Evolutionary conservation across 2,329 filamentous ascomycete species (phyloP).

Genomic region (Fonsecaea multimorphosa): DNA sequence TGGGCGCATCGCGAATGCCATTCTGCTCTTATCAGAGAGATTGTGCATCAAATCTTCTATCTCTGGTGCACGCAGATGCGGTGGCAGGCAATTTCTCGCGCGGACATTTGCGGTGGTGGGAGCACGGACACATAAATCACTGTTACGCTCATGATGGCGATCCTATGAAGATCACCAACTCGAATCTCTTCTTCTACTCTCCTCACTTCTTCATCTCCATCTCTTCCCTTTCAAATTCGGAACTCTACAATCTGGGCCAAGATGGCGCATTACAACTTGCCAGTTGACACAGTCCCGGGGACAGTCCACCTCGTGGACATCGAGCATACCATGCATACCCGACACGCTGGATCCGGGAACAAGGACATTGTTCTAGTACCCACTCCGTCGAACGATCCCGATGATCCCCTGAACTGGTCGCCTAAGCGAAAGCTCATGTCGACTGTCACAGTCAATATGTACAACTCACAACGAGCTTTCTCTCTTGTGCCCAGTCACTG

Average conservation of each 20-base stretch:
- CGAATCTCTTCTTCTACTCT: background rate
- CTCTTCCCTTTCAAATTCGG: background rate
- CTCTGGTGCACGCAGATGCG: background rate
- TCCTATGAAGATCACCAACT: conserved; percentile 8
- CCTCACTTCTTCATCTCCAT: background rate
- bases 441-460: conserved; percentile 46
- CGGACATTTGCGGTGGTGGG: conserved; percentile 16
- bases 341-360: conserved; percentile 39
- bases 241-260: background rate
- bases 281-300: conserved; percentile 43
- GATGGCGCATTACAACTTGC: conserved; percentile 24
- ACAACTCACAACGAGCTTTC: conserved; percentile 29
- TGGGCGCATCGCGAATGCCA: conserved; percentile 2
- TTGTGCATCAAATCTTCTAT: conserved; percentile 7
- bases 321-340: conserved; percentile 40
- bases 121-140: conserved; percentile 4
- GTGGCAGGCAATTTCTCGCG: background rate
- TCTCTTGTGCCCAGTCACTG: conserved; percentile 20
- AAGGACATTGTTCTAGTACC: conserved; percentile 46
- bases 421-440: conserved; percentile 44
- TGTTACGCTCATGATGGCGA: background rate
- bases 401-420: conserved; percentile 51
- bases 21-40: conserved; percentile 8
- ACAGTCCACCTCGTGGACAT: conserved; percentile 49
- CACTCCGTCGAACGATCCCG: conserved; percentile 47